Base-by-base conservation (phyloP, 768 basidiomycete genomes). In the Pleurotus cornucopiae region DNA sequence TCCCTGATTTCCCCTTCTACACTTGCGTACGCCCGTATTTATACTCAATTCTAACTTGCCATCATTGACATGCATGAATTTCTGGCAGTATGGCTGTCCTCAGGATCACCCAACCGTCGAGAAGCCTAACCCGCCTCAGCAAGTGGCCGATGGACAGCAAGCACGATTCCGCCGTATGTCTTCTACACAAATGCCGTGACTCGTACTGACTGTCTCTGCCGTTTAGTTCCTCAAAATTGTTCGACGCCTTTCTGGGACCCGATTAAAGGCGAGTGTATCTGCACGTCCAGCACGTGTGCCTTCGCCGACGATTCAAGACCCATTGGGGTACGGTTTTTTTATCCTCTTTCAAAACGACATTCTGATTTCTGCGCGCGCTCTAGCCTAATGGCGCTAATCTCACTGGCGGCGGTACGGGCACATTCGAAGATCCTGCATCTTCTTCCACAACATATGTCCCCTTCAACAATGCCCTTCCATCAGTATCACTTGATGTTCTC, bases 161-260 rank as follows among this genome's bases (percentile, higher is more conserved):
- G 61, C 74, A 57, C 80, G 88, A 54, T 73, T 71, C 69, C 74
- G 88, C 65, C 65, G 88, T 89, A 63, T 65, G 81, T 71, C 52
- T 49, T 49, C 25, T 11, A 9, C 30, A 11, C 16, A 12, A 20
- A 7, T n/a, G 57, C 40, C n/a, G 39, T 49, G 13, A 26, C 14
- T 12, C 25, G 14, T 6, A 25, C 13, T 45, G 5, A n/a, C 43
- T 34, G 30, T 53, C 44, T 43, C 49, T 37, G 41, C 18, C 16
- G n/a, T 43, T 7, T 57, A 87, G 86, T 89, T 2, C 81, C 88
- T 20, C 56, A 76, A 18, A 87, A 88, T 70, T 90, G 88, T 68
- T 85, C 85, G 3, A 90, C 88, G 7, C 77, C 85, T 2, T 91
- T 88, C 77, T 91, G 88, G 87, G 89, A 91, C 67, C 90, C 90